Base-by-base conservation (phyloP, 768 basidiomycete species). In the Ramaria sp. region DNA sequence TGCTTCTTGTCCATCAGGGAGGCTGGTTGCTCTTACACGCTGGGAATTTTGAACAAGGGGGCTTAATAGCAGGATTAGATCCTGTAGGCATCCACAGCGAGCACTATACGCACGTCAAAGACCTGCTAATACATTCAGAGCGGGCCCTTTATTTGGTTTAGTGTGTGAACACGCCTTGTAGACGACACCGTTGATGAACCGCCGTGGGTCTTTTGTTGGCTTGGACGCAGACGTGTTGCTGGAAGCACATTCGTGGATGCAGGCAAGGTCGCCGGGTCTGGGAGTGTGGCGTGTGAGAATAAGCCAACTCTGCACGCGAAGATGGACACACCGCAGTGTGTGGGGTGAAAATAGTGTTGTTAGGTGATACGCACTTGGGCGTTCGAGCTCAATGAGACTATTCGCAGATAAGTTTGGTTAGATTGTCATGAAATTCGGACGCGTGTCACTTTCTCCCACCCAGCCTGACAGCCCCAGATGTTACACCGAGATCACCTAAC, bases 211-310 rank as follows among this genome's bases (percentile, higher is more conserved):
- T 30, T 67, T 46, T 20, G 59, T 63, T 52, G 76, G 69, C n/a
- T 73, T 82, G 13, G 66, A 65, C 61, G 78, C 83, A 54, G 75
- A 72, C 1, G 67, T 39, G 59, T 73, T 69, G 6, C 75, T 61
- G 1, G 78, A 66, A 0, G 81, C 70, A 66, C 88, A 80, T 12
- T 87, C 79, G 65, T 94, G 90, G 33, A 96, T 84, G 24, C 88
- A 75, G 4, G 90, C 92, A 30, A 94, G 75, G 70, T 98, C 94
- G 13, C 95, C 95, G 10, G 89, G 82, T 53, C 92, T 91, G 62
- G 22, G 34, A 31, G 19, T 50, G 17, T 31, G 37, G 17, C n/a
- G 42, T 10, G 42, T 22, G 20, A n/a, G 42, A 43, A 17, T 4
- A 2, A 22, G 4, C n/a, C n/a, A 9, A 19, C 2, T 22, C 17